Evolutionary conservation across 176 grass and related monocot species (phyloP).

Genomic region (Triticum aestivum): IWGSC_CS_RefSeq_v2.1 NC_057805.1:487061901-487062400

Average conservation of each 20-base stretch:
- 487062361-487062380: too few relatives aligned
- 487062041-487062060: slow-evolving; percentile 94
- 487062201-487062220: slow-evolving; percentile 11
- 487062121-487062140: slow-evolving; percentile 53
- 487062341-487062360: too few relatives aligned
- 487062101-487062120: slow-evolving; percentile 78
- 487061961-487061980: slow-evolving; percentile 64
- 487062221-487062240: neutral
- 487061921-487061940: slow-evolving; percentile 76
- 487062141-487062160: slow-evolving; percentile 49
- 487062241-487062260: too few relatives aligned
- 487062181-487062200: slow-evolving; percentile 3
- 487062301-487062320: too few relatives aligned
- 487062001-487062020: slow-evolving; percentile 93
- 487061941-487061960: slow-evolving; percentile 78
- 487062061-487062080: slow-evolving; percentile 70
- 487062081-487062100: slow-evolving; percentile 68
- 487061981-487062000: slow-evolving; percentile 73
- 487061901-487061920: slow-evolving; percentile 78
- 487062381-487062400: too few relatives aligned
- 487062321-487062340: too few relatives aligned
- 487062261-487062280: too few relatives aligned
- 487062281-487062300: too few relatives aligned
- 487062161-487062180: slow-evolving; percentile 25
- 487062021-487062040: slow-evolving; percentile 86